These are phyloP conservation scores for Suillus paluster DNA, from an alignment of 768 basidiomycete genomes.

Conservation along the genomic window DNA sequence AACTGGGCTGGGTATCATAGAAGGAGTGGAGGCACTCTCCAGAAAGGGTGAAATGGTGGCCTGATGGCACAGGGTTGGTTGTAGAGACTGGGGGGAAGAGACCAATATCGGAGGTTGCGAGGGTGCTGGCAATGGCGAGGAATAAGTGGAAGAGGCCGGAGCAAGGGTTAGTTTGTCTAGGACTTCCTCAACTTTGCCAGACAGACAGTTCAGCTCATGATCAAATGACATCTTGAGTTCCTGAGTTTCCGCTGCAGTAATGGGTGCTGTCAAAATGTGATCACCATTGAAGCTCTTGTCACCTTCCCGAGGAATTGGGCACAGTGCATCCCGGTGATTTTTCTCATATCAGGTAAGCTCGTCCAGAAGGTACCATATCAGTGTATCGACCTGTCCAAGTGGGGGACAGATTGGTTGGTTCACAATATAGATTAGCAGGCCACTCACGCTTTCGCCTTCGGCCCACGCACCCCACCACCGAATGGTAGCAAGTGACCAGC, in stretches of 20 bases:
- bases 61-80: no score
- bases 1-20: no score
- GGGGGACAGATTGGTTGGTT: no score
- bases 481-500: no score
- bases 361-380: constrained; percentile 41
- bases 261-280: constrained; percentile 16
- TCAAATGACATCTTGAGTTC: constrained; percentile 12
- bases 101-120: not conserved
- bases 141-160: not conserved
- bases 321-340: constrained; percentile 32
- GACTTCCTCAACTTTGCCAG: not conserved
- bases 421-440: no score
- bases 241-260: constrained; percentile 24
- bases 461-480: no score
- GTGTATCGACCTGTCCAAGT: constrained; percentile 33
- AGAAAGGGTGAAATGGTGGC: no score
- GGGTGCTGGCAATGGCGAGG: not conserved
- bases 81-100: no score
- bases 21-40: no score
- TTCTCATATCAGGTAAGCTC: constrained; percentile 36
- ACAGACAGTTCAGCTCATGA: constrained; percentile 7
- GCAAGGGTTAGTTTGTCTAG: not conserved
- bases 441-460: no score
- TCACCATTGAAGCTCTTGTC: constrained; percentile 35
- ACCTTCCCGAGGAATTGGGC: constrained; percentile 25